phyloP scores from a whole-genome alignment of 1,284 basidiomycete species.

The Puccinia coronata region DNA sequence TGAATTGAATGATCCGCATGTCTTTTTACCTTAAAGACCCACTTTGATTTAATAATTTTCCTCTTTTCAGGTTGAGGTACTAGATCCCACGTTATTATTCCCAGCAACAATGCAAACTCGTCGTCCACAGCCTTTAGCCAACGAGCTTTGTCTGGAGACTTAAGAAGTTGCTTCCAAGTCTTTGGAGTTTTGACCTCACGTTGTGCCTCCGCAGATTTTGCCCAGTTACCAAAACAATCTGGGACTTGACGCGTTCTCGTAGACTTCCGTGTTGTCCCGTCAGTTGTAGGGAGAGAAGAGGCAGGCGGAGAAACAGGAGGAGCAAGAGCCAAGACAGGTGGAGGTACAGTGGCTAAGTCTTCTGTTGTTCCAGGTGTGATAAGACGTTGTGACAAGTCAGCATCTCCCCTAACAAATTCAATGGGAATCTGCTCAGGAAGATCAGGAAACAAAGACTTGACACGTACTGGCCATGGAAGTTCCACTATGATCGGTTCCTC shows the following conservation, averaged over 20 bases:
- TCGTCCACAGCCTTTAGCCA: constrained; percentile 1
- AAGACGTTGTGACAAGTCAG: no score
- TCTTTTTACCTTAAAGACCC: no score
- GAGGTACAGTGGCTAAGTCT: no score
- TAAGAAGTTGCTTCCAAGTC: constrained; percentile 1
- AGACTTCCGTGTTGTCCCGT: no score
- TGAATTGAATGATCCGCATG: not conserved
- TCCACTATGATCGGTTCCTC: no score
- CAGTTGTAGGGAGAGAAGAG: no score
- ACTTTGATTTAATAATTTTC: not conserved
- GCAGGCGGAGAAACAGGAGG: not conserved
- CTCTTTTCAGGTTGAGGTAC: not conserved
- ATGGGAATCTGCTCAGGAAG: no score
- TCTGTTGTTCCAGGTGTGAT: no score
- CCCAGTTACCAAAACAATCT: not conserved
- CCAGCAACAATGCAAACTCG: not conserved
- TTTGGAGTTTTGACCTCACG: not conserved
- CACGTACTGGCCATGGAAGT: no score
- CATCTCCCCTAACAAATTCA: no score
- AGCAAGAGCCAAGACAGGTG: no score
- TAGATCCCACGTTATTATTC: not conserved
- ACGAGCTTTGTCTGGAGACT: not conserved
- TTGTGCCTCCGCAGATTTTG: not conserved
- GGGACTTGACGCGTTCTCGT: not conserved
- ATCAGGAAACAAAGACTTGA: no score